These are phyloP conservation scores for Trichoderma sp. DNA, from an alignment of 2,329 filamentous ascomycete genomes.

Conservation along the genomic window DNA sequence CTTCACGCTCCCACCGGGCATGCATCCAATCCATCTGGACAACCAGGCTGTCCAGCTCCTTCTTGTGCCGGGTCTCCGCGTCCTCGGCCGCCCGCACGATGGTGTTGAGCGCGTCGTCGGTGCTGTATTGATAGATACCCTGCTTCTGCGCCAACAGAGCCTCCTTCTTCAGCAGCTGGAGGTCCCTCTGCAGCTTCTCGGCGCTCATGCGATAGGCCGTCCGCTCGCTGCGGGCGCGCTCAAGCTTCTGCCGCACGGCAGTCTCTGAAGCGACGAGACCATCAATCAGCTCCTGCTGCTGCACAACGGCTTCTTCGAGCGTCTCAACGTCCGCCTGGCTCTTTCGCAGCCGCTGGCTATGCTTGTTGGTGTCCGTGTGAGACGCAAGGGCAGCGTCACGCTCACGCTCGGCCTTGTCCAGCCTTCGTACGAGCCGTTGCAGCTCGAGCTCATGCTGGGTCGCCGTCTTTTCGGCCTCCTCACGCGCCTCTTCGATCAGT, in stretches of 20 bases:
- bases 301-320: constrained; percentile 71
- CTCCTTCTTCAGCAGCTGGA: constrained; percentile 48
- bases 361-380: constrained; percentile 50
- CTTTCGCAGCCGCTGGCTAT: constrained; percentile 63
- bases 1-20: constrained; percentile 77
- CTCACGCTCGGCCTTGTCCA: constrained; percentile 55
- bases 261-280: constrained; percentile 58
- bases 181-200: constrained; percentile 57
- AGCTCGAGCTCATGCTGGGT: constrained; percentile 49
- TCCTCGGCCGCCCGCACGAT: constrained; percentile 60
- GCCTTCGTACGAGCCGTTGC: constrained; percentile 50
- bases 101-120: constrained; percentile 56
- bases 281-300: constrained; percentile 68
- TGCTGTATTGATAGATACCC: constrained; percentile 36
- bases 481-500: constrained; percentile 58
- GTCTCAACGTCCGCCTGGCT: constrained; percentile 66
- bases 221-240: constrained; percentile 68
- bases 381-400: constrained; percentile 43
- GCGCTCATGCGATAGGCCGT: constrained; percentile 57
- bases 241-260: constrained; percentile 66
- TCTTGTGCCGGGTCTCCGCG: constrained; percentile 69
- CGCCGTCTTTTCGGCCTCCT: constrained; percentile 52
- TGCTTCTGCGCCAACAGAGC: constrained; percentile 30
- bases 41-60: constrained; percentile 77
- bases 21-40: constrained; percentile 93